These are phyloP conservation scores for Aspergillus bombycis DNA, from an alignment of 2,329 filamentous ascomycete genomes.

Conservation along the genomic window DNA sequence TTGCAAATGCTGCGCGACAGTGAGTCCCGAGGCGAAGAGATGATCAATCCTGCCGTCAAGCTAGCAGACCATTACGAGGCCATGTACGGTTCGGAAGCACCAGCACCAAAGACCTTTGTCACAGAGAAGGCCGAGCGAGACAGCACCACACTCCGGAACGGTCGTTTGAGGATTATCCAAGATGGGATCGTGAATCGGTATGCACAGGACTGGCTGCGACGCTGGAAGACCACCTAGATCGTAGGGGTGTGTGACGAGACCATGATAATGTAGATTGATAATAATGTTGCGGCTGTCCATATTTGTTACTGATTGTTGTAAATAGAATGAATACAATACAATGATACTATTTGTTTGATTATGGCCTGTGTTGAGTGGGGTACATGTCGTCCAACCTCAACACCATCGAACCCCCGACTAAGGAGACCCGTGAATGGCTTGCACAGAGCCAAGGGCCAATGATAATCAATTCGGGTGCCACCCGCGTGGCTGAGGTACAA, in stretches of 20 bases:
- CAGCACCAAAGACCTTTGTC: constrained; percentile 21
- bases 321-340: neutral
- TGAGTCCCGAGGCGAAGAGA: constrained; percentile 30
- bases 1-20: constrained; percentile 34
- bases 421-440: too few species aligned
- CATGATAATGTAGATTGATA: neutral
- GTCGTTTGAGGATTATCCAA: constrained; percentile 31
- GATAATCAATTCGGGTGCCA: neutral
- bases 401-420: too few species aligned
- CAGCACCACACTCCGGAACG: constrained; percentile 32
- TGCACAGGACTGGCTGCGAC: constrained; percentile 32
- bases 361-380: too few species aligned
- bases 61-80: constrained; percentile 34
- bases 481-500: neutral
- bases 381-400: too few species aligned
- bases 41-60: constrained; percentile 37
- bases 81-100: constrained; percentile 24
- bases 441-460: too few species aligned
- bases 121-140: constrained; percentile 34
- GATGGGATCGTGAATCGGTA: constrained; percentile 36
- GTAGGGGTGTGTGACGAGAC: neutral
- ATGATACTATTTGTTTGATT: neutral
- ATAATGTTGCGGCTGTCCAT: neutral
- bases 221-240: constrained; percentile 25
- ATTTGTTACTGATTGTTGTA: neutral